Base-by-base conservation (phyloP, 164 flowering plant species). In the Annona cherimola region DNA sequence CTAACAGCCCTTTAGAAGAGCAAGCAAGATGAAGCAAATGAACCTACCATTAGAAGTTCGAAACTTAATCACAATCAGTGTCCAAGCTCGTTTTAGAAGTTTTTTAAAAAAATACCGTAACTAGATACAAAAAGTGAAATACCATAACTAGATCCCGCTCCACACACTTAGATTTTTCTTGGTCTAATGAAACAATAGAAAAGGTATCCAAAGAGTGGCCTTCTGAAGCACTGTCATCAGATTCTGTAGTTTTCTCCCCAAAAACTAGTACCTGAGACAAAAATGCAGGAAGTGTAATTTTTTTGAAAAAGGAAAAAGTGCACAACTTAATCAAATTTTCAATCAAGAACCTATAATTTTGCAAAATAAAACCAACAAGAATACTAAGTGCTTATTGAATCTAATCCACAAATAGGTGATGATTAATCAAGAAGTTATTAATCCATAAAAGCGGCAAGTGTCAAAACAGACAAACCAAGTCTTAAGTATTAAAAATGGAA, bases 11-110 rank as follows among this genome's bases (percentile, higher is more conserved):
- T 79, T 88, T 87, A 63, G 94, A 81, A 76, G 93, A 82, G 81
- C 99, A 96, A 71, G 94, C 97, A 82, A 96, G 86, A 50, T 88
- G 99, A 76, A 96, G 96, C 78, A 96, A 79, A 85, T 96, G 98
- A 76, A 88, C 93, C 99, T 96, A 75, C 69, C 55, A 14, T 39
- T 14, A 59, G 75, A 55, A 40, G 67, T 5, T 8, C 43, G 64
- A 19, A 19, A 69, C 63, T 60, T 65, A 12, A 69, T 42, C 20
- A 45, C 12, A 9, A 65, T 60, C 20, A 70, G 65, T 6, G 50
- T 26, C 35, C 41, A 75, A 65, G 3, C 8, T 44, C 68, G 18
- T 2, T 26, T 26, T 26, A 26, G 35, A 26, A 26, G 35, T 26
- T 26, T 26, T 26, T 26, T 6, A 4, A 20, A 35, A 45, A 42